A percentile compares a stretch with the other conserved stretches of the same genome.
These are phyloP conservation scores for Ajuga chamaepitys DNA, from an alignment of 257 asterid species.

Conservation along the genomic window DNA sequence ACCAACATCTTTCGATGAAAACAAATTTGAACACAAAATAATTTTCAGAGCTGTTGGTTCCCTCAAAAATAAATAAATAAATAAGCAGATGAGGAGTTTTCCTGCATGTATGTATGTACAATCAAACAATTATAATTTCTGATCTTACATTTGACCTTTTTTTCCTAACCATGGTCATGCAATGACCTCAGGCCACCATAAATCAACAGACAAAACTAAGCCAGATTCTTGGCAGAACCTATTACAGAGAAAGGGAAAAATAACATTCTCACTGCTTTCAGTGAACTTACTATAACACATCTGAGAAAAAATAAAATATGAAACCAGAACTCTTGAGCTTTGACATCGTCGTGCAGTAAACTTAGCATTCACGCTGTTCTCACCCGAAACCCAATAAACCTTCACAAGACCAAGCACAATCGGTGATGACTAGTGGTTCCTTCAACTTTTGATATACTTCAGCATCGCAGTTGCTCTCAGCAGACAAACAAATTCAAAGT, in stretches of 20 bases:
- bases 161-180: slow-evolving; percentile 6
- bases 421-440: background rate
- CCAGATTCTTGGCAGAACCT: slow-evolving; percentile 18
- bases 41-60: too few species aligned
- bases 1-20: too few species aligned
- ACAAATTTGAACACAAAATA: too few species aligned
- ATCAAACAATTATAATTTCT: slow-evolving; percentile 16
- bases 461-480: background rate
- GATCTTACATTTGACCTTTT: slow-evolving; percentile 14
- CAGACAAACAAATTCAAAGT: background rate
- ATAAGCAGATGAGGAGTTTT: too few species aligned
- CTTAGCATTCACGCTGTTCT: slow-evolving; percentile 9
- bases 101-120: slow-evolving; percentile 25
- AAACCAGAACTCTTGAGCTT: slow-evolving; percentile 17
- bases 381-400: background rate
- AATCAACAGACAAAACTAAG: slow-evolving; percentile 1
- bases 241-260: background rate
- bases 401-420: background rate
- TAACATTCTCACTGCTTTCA: slow-evolving; percentile 15
- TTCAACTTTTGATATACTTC: slow-evolving; percentile 3
- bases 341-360: slow-evolving; percentile 2
- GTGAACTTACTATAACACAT: background rate
- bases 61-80: too few species aligned
- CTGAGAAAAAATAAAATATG: slow-evolving; percentile 4
- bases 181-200: slow-evolving; percentile 13